Evolutionary conservation across 306 rosid genomes (phyloP).

Genomic region (Lagenaria siceraria): DNA sequence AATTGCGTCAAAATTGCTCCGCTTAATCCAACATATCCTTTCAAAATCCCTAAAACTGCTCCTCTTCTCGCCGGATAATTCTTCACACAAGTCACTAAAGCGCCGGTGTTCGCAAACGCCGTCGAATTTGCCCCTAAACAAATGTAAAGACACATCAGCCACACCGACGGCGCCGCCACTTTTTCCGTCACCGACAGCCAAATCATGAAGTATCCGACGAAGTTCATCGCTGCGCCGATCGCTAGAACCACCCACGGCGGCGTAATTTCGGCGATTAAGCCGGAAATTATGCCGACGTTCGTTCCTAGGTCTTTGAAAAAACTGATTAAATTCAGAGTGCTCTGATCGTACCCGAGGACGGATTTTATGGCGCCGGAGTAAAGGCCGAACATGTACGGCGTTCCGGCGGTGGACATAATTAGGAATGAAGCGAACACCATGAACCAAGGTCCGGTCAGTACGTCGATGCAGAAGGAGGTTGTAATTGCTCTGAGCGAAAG

Average conservation of each 20-base stretch:
- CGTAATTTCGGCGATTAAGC: slow-evolving; percentile 63
- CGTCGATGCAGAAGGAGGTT: not conserved
- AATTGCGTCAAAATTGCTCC: slow-evolving; percentile 48
- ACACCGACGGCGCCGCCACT: slow-evolving; percentile 26
- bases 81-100: slow-evolving; percentile 45
- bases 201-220: slow-evolving; percentile 47
- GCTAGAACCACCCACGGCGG: slow-evolving; percentile 61
- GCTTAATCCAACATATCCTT: slow-evolving; percentile 51
- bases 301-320: slow-evolving; percentile 84
- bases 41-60: slow-evolving; percentile 31
- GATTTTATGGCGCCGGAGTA: slow-evolving; percentile 55
- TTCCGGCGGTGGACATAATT: slow-evolving; percentile 68
- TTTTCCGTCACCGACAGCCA: slow-evolving; percentile 35
- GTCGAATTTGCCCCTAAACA: slow-evolving; percentile 43
- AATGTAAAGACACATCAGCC: slow-evolving; percentile 43
- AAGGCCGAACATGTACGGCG: slow-evolving; percentile 66
- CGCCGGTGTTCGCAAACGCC: slow-evolving; percentile 44
- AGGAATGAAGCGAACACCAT: slow-evolving; percentile 57
- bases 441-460: slow-evolving; percentile 66
- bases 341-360: slow-evolving; percentile 62
- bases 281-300: slow-evolving; percentile 57
- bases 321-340: slow-evolving; percentile 60
- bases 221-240: slow-evolving; percentile 33
- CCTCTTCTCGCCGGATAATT: slow-evolving; percentile 46
- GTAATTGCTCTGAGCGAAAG: not conserved